Base-by-base conservation (phyloP, 2,329 filamentous ascomycete species). In the Aureobasidium sp. region DNA sequence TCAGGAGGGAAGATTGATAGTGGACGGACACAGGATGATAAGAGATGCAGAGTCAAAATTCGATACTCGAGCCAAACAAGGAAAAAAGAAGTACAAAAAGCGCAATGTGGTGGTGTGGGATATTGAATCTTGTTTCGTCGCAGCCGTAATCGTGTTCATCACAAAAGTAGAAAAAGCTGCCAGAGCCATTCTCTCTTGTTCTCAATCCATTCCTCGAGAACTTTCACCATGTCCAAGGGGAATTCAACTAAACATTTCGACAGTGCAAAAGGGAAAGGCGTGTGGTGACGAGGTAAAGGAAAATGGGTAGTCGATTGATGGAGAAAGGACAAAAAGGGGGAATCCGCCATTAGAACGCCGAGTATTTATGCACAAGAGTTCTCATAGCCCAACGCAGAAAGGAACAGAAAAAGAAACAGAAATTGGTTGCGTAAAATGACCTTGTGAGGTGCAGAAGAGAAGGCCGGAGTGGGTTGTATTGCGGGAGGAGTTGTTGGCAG, bases 221-320 rank as follows among this genome's bases (percentile, higher is more conserved):
- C n/a, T 8, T 33, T n/a, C 35, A 24, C 39, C 49, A 44, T 31
- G 52, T 54, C 17, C 52, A 42, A 33, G 2, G 35, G 22, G 35
- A 5, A 19, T n/a, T 29, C 22, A 44, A 47, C 27, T 44, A 45
- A 29, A 57, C 53, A 57, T 57, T 57, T 57, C 40, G 53, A 33
- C 50, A 37, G 40, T 57, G 53, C 40, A 37, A 35, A 44, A 19
- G 45, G 19, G 27, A 4, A n/a, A 29, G 24, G 17, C 31, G 24
- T 9, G 22, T 50, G 88, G 78, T 12, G 91, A 73, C 65, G 95
- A 48, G 3, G 91, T 73, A 83, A 83, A 87, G 92, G 37, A 95
- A 80, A 0, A 81, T 83, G n/a, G 56, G 58, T 14, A 63, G 57
- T 12, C 57, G 50, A 54, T 54, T 54, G 31, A 39, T 39, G 22